Conservation (phyloP, 306 rosid species). For the Lotus japonicus region DNA sequence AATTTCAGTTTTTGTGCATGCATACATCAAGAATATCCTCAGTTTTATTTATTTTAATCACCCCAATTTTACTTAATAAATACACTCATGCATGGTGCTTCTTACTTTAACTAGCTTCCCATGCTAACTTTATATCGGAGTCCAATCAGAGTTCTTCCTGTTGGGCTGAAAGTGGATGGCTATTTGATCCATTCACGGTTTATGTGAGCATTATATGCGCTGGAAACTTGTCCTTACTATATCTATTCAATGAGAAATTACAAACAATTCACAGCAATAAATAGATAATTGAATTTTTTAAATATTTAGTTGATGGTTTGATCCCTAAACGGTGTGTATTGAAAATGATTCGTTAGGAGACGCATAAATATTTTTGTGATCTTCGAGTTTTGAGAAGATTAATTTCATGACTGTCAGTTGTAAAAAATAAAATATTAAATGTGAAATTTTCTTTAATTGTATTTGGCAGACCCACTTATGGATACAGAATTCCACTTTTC, state of each 20-base stretch:
- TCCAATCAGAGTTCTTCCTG: conserved; percentile 18
- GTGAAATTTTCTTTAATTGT: background rate
- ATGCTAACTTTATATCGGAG: background rate
- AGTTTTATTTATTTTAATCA: background rate
- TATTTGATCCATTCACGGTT: background rate
- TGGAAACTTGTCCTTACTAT: conserved; percentile 13
- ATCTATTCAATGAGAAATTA: background rate
- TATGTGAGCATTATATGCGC: conserved; percentile 16
- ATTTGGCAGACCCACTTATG: conserved; percentile 27
- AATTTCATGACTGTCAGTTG: too few species aligned
- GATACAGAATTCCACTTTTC: conserved; percentile 9
- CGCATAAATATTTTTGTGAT: too few species aligned
- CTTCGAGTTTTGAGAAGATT: too few species aligned
- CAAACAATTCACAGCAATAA: too few species aligned
- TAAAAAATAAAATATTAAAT: too few species aligned
- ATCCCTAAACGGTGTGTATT: too few species aligned
- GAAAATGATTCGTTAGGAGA: too few species aligned
- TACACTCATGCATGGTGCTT: conserved; percentile 1
- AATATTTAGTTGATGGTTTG: too few species aligned
- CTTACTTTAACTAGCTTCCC: conserved; percentile 6
- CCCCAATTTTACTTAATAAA: conserved; percentile 7
- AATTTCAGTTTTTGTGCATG: conserved; percentile 8
- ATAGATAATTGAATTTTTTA: too few species aligned
- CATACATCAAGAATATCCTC: background rate
- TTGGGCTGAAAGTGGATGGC: conserved; percentile 12